Evolutionary conservation across 1,284 basidiomycete genomes (phyloP), one percentile per base, ranked within the genome.

Genomic region (Lentinula novae-zelandiae): DNA sequence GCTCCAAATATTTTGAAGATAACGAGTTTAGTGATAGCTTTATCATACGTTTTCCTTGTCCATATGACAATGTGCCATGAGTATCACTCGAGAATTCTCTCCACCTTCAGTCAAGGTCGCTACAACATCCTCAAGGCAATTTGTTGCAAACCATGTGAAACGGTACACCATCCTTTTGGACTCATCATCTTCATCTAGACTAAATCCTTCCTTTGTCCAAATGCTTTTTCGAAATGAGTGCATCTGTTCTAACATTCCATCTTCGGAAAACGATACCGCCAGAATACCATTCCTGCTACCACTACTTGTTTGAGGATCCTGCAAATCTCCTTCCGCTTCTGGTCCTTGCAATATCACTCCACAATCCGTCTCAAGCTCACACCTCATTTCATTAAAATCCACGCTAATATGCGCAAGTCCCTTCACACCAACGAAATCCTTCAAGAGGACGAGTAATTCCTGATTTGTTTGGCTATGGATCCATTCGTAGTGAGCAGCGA

Each of bases 401-500:
- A 82, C 65, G 49, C 69, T 71, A 6, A 80, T 60, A 63, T 82
- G 79, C 31, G 72, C 70, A 54, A 82, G 69, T 36, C 69, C 71
- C 40, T 70, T 66, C 13, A 81, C 69, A 17, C 71, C 67, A 13
- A 78, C 36, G 17, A 73, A 67, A 3, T 71, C 67, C 50, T 64
- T 65, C 17, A 77, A 69, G 33, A 67, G 60, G 54, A 60, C 60
- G 33, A 80, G 61, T 15, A 82, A 65, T 50, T 68, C 71, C 62
- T 79, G 73, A 57, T 81, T 81, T 61, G 66, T 67, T 8, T 74
- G 70, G 64, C 77, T 77, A 10, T 61, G 64, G 39, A 80, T 77
- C 79, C 79, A 82, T 36, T 70, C 67, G 27, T 72, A 58, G 62
- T 82, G 81, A 8, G 75, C 74, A 8, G 65, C 63, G 17, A 76